These are phyloP conservation scores for Dalbergia cochinchinensis DNA, from an alignment of 306 rosid genomes.

Conservation along the genomic window DNA sequence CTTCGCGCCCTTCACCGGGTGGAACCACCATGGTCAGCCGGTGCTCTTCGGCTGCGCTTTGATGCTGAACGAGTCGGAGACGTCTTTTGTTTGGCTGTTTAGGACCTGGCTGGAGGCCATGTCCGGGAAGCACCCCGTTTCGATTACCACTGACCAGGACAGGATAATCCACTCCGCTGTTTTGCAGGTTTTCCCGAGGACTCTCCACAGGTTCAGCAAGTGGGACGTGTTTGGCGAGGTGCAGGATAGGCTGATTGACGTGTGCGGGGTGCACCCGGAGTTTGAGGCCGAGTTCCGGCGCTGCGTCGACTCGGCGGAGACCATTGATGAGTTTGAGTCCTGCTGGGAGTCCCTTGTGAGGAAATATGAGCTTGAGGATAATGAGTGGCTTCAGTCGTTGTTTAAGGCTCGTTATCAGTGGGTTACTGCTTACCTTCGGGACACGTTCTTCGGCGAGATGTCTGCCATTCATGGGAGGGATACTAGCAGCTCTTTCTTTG, in stretches of 20 bases:
- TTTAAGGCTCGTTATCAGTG: constrained; percentile 6
- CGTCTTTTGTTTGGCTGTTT: constrained; percentile 10
- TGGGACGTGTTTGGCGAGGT: constrained; percentile 6
- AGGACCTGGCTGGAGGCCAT: neutral
- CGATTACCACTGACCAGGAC: neutral
- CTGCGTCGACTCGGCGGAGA: neutral
- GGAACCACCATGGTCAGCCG: constrained; percentile 19
- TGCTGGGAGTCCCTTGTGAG: neutral
- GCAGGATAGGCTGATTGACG: neutral
- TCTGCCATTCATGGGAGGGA: neutral
- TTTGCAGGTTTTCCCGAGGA: neutral
- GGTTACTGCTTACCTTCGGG: neutral
- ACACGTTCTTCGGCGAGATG: neutral
- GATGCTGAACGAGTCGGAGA: neutral
- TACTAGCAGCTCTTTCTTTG: neutral
- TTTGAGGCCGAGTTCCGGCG: neutral
- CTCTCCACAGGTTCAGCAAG: neutral
- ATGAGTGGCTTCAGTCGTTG: constrained; percentile 4
- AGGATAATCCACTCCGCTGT: constrained; percentile 10
- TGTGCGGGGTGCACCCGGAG: neutral
- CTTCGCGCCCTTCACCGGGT: neutral
- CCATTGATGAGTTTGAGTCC: constrained; percentile 19
- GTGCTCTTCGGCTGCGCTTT: constrained; percentile 8
- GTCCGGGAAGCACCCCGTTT: neutral
- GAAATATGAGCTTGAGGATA: neutral